A percentile compares a stretch with the other conserved stretches of the same genome.
Conservation (phyloP, 306 rosid species). For the Macrotyloma uniflorum region DNA sequence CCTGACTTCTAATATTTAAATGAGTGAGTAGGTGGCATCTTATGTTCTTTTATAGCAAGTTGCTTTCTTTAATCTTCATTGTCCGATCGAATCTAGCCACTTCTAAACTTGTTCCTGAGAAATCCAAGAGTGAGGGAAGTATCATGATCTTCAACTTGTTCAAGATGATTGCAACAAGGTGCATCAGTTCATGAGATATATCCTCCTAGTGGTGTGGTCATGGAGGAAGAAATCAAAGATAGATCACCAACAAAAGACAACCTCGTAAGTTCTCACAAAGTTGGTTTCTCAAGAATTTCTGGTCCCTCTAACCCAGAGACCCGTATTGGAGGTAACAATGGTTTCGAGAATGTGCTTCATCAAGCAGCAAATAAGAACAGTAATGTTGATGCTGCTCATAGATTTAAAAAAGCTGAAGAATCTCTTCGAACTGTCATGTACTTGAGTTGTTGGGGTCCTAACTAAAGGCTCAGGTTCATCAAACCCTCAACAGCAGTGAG, state of each 20-base stretch:
- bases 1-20: not conserved
- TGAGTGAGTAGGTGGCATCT: not conserved
- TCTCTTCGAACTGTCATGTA: slow-evolving; percentile 71
- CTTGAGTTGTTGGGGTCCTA: slow-evolving; percentile 57
- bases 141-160: not conserved
- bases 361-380: slow-evolving; percentile 18
- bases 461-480: not conserved
- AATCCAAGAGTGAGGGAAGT: not conserved
- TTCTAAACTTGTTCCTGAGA: not conserved
- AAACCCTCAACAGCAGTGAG: not conserved
- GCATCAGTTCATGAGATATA: slow-evolving; percentile 7
- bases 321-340: not conserved
- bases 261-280: slow-evolving; percentile 25
- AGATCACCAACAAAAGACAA: slow-evolving; percentile 26
- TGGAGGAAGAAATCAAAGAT: slow-evolving; percentile 39
- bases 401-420: slow-evolving; percentile 57
- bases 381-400: slow-evolving; percentile 34
- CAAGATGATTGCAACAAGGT: slow-evolving; percentile 1
- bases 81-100: not conserved
- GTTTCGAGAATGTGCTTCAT: slow-evolving; percentile 26
- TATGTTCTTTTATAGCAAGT: slow-evolving; percentile 24
- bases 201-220: not conserved
- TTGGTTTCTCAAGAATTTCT: not conserved
- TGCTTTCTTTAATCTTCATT: slow-evolving; percentile 14
- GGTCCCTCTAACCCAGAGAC: slow-evolving; percentile 16